These are phyloP conservation scores for Kandelia obovata DNA, from an alignment of 345 rosid species.

Conservation along the genomic window DNA sequence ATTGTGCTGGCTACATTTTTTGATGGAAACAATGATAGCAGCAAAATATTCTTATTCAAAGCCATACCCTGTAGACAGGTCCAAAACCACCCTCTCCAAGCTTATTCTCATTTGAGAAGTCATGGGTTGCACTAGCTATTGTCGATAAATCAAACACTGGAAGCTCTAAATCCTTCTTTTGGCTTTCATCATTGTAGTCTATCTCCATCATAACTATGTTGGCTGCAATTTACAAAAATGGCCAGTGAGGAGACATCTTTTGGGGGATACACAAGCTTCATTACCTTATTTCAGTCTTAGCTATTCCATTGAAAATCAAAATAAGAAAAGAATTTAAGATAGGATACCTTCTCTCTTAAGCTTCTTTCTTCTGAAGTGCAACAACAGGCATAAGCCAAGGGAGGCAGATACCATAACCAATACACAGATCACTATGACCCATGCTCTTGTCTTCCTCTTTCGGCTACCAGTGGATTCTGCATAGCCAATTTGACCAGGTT, in stretches of 20 bases:
- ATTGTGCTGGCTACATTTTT: neutral
- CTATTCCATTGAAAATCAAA: neutral
- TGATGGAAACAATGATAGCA: no score
- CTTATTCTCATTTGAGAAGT: slow-evolving; percentile 11
- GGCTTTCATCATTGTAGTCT: neutral
- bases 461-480: neutral
- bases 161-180: slow-evolving; percentile 16
- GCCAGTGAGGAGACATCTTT: no score
- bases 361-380: slow-evolving; percentile 14
- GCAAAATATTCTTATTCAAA: neutral
- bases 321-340: neutral
- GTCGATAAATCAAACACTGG: slow-evolving; percentile 26
- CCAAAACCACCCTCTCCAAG: slow-evolving; percentile 33
- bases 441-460: slow-evolving; percentile 13
- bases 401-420: slow-evolving; percentile 3
- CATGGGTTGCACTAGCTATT: slow-evolving; percentile 13
- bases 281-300: no score
- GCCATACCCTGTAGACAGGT: slow-evolving; percentile 24
- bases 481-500: neutral
- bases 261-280: no score
- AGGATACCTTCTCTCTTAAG: slow-evolving; percentile 13
- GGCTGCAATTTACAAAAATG: neutral
- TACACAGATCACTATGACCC: slow-evolving; percentile 13
- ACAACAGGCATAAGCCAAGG: neutral
- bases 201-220: slow-evolving; percentile 1